Conservation (phyloP, 306 rosid genomes). For the Castanea sativa region DNA sequence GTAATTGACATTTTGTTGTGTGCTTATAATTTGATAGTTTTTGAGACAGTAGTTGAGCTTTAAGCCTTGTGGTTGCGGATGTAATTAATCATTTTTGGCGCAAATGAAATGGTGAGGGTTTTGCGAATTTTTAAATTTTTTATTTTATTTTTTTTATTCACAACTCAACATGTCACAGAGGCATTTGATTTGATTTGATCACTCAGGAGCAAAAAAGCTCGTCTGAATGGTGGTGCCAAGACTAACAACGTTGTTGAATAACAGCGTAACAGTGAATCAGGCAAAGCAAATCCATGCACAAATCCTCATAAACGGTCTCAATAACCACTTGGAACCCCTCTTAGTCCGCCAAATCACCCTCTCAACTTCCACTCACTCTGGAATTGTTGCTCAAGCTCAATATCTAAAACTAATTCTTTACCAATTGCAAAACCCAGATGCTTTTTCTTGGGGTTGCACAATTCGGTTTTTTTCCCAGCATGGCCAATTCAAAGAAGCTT, state of each 20-base stretch:
- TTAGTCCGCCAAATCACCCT: conserved; percentile 55
- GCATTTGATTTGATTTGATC: not conserved
- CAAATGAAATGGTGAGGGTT: too few relatives aligned
- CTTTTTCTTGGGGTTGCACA: conserved; percentile 62
- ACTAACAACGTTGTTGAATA: conserved; percentile 34
- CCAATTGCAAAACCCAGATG: conserved; percentile 50
- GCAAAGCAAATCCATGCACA: conserved; percentile 61
- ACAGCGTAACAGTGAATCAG: conserved; percentile 39
- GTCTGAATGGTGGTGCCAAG: conserved; percentile 34
- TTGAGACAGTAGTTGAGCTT: too few relatives aligned
- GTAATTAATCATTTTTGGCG: too few relatives aligned
- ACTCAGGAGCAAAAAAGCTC: not conserved
- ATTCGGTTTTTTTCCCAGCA: conserved; percentile 68
- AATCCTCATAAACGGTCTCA: conserved; percentile 36
- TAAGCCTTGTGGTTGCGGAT: too few relatives aligned
- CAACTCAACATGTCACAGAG: too few relatives aligned
- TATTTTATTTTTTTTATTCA: too few relatives aligned
- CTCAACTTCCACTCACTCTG: conserved; percentile 31
- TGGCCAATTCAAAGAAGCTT: conserved; percentile 51
- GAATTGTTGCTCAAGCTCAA: conserved; percentile 32
- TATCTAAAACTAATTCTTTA: conserved; percentile 45
- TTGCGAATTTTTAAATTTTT: too few relatives aligned
- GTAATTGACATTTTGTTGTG: too few relatives aligned
- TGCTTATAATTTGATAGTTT: too few relatives aligned
- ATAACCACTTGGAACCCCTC: conserved; percentile 33